Evolutionary conservation across 306 rosid genomes (phyloP).

Genomic region (Bauhinia variegata): DNA sequence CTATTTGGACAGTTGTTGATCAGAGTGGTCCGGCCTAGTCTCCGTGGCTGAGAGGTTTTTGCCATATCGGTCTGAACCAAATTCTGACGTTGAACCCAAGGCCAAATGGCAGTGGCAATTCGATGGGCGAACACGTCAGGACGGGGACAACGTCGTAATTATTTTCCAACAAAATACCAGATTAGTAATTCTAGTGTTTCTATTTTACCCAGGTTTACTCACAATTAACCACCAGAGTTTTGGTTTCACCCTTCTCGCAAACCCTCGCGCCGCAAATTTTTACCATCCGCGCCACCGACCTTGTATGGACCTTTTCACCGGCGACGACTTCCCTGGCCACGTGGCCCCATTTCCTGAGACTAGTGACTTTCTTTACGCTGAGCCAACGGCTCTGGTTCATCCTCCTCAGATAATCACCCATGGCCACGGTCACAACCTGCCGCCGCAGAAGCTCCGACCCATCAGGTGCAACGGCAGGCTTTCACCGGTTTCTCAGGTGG

Average conservation of each 20-base stretch:
- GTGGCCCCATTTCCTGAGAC: slow-evolving; percentile 75
- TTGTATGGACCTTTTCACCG: slow-evolving; percentile 54
- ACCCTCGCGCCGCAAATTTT: slow-evolving; percentile 52
- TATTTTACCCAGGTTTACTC: slow-evolving; percentile 47
- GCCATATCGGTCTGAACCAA: slow-evolving; percentile 4
- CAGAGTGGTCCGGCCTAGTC: not conserved
- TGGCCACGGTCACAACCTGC: slow-evolving; percentile 38
- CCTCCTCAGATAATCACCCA: slow-evolving; percentile 27
- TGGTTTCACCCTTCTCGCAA: slow-evolving; percentile 47
- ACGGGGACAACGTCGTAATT: slow-evolving; percentile 17
- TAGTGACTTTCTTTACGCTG: slow-evolving; percentile 56
- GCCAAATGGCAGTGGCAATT: not conserved
- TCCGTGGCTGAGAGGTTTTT: not conserved
- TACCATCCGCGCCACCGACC: not conserved
- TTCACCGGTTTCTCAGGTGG: slow-evolving; percentile 27
- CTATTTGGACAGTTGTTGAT: not conserved
- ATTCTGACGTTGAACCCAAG: not conserved
- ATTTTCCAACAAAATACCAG: not conserved
- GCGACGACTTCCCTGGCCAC: slow-evolving; percentile 58
- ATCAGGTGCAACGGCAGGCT: slow-evolving; percentile 55
- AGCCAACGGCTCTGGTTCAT: slow-evolving; percentile 36
- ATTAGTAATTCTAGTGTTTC: not conserved
- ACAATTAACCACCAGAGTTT: slow-evolving; percentile 1
- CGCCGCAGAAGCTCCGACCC: slow-evolving; percentile 86
- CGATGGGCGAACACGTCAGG: not conserved